Evolutionary conservation across 352 stramenopile species (phyloP), one percentile per base, ranked within the genome.

Genomic region (Pythium aquatile): DNA sequence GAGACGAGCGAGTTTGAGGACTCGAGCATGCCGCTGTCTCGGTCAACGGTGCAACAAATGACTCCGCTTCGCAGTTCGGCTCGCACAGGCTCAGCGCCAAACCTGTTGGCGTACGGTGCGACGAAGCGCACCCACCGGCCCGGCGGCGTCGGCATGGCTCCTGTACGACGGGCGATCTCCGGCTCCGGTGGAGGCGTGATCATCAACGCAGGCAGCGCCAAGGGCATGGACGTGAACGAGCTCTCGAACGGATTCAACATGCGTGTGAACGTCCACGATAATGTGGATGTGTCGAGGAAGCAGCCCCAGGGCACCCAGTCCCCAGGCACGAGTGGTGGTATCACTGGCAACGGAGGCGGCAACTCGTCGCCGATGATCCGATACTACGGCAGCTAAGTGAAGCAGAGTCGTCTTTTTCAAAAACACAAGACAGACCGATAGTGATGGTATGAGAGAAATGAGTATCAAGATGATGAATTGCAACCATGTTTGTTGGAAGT

Each of bases 61-160:
- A 56, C 61, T 28, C 17, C 42, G 16, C 48, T 44, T 46, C 59
- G 54, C 14, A 42, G 13, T 9, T 46, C 56, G 17, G 54, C 28
- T 5, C 56, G 57, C 40, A 65, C 56, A 2, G 30, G 29, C 35
- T 72, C 65, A 32, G 61, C 65, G 29, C 65, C 65, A 5, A 72
- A 72, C n/a, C 32, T 72, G 39, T 29, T 72, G 29, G 44, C 57
- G 57, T 72, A 72, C 55, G 55, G 65, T 8, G 46, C 54, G 6
- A 67, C 58, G n/a, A 72, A 72, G 55, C 65, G 65, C 17, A 72
- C 65, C 28, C 52, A 72, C 59, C 65, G 65, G 8, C 65, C 55
- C 5, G 65, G 10, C 35, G 65, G 44, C 24, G 39, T 40, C 5
- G 65, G 65, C 37, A 72, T 65, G 58, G 65, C 65, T 7, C 65